Base-by-base conservation (phyloP, 2,329 filamentous ascomycete genomes). In the Aspergillus oerlinghausenensis region DNA sequence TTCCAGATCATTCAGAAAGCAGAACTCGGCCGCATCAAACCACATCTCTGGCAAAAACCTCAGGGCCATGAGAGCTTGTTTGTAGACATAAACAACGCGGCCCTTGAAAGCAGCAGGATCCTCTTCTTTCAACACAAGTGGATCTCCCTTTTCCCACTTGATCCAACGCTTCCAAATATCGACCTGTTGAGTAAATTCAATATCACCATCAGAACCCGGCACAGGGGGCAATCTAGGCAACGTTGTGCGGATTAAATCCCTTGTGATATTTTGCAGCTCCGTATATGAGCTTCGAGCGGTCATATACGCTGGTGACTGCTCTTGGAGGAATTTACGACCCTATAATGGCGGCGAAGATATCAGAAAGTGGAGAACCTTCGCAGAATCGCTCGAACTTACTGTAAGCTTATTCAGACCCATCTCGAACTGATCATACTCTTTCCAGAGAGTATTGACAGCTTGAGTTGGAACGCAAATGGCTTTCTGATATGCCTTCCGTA, bases 381-480 rank as follows among this genome's bases (percentile, higher is more conserved):
- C 21, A 9, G 49, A 10, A 21, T n/a, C 25, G 40, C 29, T 48
- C 19, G 32, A 42, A 54, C 49, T 58, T 81, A 92, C 90, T 45
- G 92, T 95, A 63, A 91, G 84, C 74, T 96, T 97, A 79, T 97
- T 97, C 57, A 97, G 76, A 5, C 88, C 85, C 84, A 94, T 92
- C 75, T 99, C 94, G 69, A 99, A 99, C 64, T 90, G 87, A 71
- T 97, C 92, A 69, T 99, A 99, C 69, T 99, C 93, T 72, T 95
- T 96, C 95, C 94, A 99, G 14, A 99, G 78, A 52, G 83, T 84
- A 67, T 93, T 90, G 50, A 96, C 85, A 32, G 88, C 88, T 54
- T 88, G 85, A 61, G 91, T 96, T 4, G 95, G 95, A 42, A 97
- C 85, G 63, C 85, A 87, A 56, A 97, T 90, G 14, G 93, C 93